Evolutionary conservation across 345 rosid species (phyloP), one percentile per base, ranked within the genome.

Genomic region (Moricandia arvensis): DNA sequence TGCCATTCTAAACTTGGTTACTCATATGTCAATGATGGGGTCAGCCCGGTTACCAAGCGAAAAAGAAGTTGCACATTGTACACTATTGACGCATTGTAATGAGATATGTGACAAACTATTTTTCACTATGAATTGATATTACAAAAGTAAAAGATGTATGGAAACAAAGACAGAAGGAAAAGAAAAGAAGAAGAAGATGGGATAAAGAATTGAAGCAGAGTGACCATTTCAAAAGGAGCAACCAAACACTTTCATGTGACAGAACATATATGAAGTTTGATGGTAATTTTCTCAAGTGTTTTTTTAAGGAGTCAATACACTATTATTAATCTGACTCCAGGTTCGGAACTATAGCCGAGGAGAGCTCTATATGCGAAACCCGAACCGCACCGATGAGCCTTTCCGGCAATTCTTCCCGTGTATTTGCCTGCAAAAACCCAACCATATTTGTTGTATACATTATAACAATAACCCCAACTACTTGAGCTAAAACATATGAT

Each of bases 351-450:
- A 96, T 82, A 29, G 99, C 99, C 8, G 93, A 87, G 4, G 90
- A 85, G 35, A 95, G 88, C 87, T 89, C 96, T 70, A 91, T 71
- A 69, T 93, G 99, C 58, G 96, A 96, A 73, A 88, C 98, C 60
- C 99, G 87, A 26, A 96, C 93, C 0, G 98, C 98, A 38, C 98
- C 98, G 6, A 93, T 91, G 34, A 93, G 84, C 75, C 94, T 66
- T 80, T 96, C 99, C 0, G 99, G 98, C 86, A 91, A 82, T 76
- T 96, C 99, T 35, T 96, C 98, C 5, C 85, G 80, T 38, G 93
- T 78, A 82, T 91, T 96, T 77, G 96, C 99, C 98, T 95, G 83
- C 74, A 63, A 29, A 62, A 73, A 53, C 45, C 51, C 0, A 67
- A 54, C 64, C 37, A 41, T 29, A 62, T 21, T 47, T 31, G 62